Evolutionary conservation across 208 protist genomes (phyloP).

Genomic region (Strigomonas galati): DNA sequence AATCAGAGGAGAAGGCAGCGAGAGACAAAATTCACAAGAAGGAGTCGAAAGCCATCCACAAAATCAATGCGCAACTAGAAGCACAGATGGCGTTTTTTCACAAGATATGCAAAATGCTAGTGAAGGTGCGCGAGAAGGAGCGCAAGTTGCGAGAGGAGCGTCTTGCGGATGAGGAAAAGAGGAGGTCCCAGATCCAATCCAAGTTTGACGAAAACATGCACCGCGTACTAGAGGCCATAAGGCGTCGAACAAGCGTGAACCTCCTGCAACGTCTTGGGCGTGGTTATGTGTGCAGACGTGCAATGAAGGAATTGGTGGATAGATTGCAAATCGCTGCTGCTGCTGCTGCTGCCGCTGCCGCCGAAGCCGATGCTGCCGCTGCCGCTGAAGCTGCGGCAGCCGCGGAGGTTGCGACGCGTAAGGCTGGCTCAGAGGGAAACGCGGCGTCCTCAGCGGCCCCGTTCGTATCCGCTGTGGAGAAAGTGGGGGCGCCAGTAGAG

Average conservation of each 20-base stretch:
- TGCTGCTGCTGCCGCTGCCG: no score
- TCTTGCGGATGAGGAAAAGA: not conserved
- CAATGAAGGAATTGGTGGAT: no score
- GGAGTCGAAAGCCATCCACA: not conserved
- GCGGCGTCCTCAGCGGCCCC: no score
- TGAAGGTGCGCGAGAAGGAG: not conserved
- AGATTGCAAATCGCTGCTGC: no score
- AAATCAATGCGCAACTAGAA: not conserved
- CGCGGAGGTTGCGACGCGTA: no score
- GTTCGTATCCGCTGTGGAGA: not conserved
- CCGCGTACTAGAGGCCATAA: not conserved
- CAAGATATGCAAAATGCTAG: not conserved
- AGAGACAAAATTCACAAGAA: not conserved
- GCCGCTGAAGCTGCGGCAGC: no score
- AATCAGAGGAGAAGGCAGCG: not conserved
- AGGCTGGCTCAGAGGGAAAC: no score
- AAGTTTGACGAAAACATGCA: not conserved
- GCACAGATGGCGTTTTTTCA: not conserved
- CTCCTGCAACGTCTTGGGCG: not conserved
- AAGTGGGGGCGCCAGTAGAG: no score
- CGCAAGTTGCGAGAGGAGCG: not conserved
- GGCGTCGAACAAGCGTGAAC: not conserved
- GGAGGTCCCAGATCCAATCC: not conserved
- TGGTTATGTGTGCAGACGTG: no score
- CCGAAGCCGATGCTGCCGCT: no score